Percentiles rank a stretch among this genome's conserved stretches.
Evolutionary conservation across 31 red algal species (phyloP).

Genomic region (Asparagopsis taxiformis): DNA sequence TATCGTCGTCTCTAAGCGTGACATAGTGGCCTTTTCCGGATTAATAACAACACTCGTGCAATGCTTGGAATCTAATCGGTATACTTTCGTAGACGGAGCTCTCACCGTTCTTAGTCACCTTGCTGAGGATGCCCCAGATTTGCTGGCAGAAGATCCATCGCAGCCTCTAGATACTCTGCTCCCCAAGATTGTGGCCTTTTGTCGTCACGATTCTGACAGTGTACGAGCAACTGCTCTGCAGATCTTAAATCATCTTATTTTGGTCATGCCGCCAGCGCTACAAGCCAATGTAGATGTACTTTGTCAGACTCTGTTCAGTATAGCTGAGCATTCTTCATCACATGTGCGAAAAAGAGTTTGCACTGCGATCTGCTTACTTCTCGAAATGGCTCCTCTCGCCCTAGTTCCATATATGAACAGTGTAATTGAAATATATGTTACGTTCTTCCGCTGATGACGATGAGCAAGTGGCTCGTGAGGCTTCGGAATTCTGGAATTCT

Average conservation of each 20-base stretch:
- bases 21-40: constrained; percentile 40
- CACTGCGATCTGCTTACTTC: constrained; percentile 68
- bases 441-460: constrained; percentile 38
- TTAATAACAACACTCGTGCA: constrained; percentile 56
- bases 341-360: constrained; percentile 70
- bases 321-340: constrained; percentile 57
- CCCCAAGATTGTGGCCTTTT: constrained; percentile 71
- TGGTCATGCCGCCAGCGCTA: constrained; percentile 52
- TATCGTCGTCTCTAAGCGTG: constrained; percentile 41
- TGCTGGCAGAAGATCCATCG: constrained; percentile 59
- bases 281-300: constrained; percentile 46
- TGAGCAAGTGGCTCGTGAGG: constrained; percentile 64
- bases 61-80: constrained; percentile 46
- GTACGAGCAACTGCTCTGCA: constrained; percentile 61
- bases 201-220: constrained; percentile 45
- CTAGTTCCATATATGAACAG: constrained; percentile 58
- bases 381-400: constrained; percentile 40
- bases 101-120: constrained; percentile 67
- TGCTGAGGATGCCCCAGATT: constrained; percentile 70
- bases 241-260: constrained; percentile 68
- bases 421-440: constrained; percentile 77
- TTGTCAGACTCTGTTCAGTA: constrained; percentile 51
- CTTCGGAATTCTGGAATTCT: constrained; percentile 85
- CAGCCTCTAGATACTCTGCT: constrained; percentile 68
- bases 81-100: constrained; percentile 51